These are phyloP conservation scores for Cucumis melo DNA, from an alignment of 306 rosid genomes.

Conservation along the genomic window DNA sequence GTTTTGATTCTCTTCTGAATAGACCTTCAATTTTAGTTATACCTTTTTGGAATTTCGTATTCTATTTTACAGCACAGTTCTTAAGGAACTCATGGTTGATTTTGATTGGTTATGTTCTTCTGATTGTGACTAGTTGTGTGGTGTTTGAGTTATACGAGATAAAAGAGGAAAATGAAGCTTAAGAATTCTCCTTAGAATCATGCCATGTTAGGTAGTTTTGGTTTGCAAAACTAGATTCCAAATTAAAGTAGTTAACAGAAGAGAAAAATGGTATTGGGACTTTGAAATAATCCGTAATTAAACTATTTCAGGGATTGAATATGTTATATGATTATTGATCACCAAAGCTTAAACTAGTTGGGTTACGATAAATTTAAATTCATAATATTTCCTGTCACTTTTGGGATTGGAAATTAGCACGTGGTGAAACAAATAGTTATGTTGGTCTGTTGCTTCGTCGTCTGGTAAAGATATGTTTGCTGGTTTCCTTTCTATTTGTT, in stretches of 20 bases:
- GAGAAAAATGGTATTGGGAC: neutral
- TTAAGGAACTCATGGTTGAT: neutral
- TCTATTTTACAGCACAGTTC: neutral
- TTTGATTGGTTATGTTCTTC: neutral
- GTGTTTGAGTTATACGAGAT: neutral
- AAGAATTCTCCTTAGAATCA: too few relatives aligned
- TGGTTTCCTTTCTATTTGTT: neutral
- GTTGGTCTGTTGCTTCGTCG: too few relatives aligned
- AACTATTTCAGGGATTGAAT: neutral
- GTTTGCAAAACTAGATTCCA: neutral
- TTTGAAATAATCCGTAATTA: neutral
- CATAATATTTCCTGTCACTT: neutral
- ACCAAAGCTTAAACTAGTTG: neutral
- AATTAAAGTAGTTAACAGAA: neutral
- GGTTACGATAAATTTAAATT: neutral
- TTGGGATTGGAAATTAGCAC: neutral
- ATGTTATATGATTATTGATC: neutral
- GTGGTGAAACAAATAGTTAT: neutral
- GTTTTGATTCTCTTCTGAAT: slow-evolving; percentile 19
- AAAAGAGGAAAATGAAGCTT: neutral
- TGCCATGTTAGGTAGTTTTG: neutral
- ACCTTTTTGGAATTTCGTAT: neutral
- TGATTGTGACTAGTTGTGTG: neutral
- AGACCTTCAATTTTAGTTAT: neutral
- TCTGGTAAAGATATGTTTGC: slow-evolving; percentile 49